phyloP scores from a whole-genome alignment of 2,329 filamentous ascomycete species.

The Ploettnerulaceae sp. region DNA sequence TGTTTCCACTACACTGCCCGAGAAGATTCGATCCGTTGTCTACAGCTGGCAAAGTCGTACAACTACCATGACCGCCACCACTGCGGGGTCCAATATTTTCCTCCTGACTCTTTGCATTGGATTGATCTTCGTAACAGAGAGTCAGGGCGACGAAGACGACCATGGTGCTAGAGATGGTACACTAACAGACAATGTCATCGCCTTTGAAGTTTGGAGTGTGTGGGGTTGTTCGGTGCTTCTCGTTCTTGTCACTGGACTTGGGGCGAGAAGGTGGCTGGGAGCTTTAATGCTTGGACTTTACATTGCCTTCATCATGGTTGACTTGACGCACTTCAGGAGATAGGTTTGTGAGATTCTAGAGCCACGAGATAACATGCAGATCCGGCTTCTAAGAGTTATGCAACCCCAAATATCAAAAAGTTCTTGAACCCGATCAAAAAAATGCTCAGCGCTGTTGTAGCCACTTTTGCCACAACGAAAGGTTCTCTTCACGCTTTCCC shows the following conservation, averaged over 20 bases:
- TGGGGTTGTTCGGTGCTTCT: constrained; percentile 27
- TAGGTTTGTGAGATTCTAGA: constrained; percentile 2
- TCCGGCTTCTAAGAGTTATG: no score
- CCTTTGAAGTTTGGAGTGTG: constrained; percentile 31
- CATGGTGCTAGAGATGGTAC: constrained; percentile 1
- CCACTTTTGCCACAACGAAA: no score
- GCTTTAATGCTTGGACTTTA: constrained; percentile 30
- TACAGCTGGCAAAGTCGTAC: constrained; percentile 43
- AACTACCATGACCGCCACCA: constrained; percentile 46
- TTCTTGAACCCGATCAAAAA: no score
- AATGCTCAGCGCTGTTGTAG: no score
- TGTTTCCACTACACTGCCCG: constrained; percentile 48
- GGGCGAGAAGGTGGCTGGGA: constrained; percentile 34
- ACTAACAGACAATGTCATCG: constrained; percentile 25
- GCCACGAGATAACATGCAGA: no score
- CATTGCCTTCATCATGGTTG: constrained; percentile 24
- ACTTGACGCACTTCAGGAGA: constrained; percentile 11
- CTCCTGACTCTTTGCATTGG: constrained; percentile 46
- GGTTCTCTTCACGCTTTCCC: no score
- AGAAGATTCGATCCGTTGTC: constrained; percentile 46
- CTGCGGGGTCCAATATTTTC: constrained; percentile 51
- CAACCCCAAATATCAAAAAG: no score
- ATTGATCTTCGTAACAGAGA: constrained; percentile 33
- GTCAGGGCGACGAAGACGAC: constrained; percentile 8
- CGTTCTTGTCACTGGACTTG: constrained; percentile 30